Conservation (phyloP, 768 basidiomycete genomes). For the Boletus subparvulus region DNA sequence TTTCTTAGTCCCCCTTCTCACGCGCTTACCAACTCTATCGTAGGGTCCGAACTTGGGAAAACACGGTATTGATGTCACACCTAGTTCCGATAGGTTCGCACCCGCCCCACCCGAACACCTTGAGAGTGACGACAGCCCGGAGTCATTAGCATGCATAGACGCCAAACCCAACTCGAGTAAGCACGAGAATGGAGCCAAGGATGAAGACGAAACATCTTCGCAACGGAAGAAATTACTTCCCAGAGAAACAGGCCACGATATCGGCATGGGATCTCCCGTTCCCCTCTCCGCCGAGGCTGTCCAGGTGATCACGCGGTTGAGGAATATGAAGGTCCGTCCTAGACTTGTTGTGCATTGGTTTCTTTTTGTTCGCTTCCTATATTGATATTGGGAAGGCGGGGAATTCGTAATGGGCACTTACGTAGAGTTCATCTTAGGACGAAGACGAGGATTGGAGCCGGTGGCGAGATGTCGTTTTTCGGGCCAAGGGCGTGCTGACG, state of each 20-base stretch:
- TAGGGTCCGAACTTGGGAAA: conserved; percentile 74
- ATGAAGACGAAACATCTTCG: not conserved
- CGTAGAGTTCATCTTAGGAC: conserved; percentile 47
- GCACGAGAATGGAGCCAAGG: not conserved
- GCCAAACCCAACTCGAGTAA: not conserved
- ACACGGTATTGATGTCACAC: conserved; percentile 76
- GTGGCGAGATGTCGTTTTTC: conserved; percentile 84
- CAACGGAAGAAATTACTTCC: conserved; percentile 57
- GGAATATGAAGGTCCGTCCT: conserved; percentile 73
- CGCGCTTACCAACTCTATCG: not conserved
- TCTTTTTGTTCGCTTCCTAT: not conserved
- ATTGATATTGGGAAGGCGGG: not conserved
- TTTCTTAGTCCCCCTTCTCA: not conserved
- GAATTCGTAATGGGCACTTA: conserved; percentile 5
- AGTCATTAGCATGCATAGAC: conserved; percentile 33
- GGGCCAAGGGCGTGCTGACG: conserved; percentile 60
- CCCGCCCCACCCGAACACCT: conserved; percentile 52
- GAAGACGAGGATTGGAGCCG: conserved; percentile 87
- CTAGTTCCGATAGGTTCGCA: conserved; percentile 62
- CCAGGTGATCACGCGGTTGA: conserved; percentile 69
- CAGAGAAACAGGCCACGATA: conserved; percentile 82
- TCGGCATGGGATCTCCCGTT: conserved; percentile 85
- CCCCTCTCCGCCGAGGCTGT: conserved; percentile 76
- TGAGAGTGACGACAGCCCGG: conserved; percentile 43
- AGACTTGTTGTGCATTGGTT: not conserved